Percentiles rank a stretch among this genome's conserved stretches.
Evolutionary conservation across 1,139 yeast genomes (phyloP).

Genomic region (Blastobotrys serpentis): DNA sequence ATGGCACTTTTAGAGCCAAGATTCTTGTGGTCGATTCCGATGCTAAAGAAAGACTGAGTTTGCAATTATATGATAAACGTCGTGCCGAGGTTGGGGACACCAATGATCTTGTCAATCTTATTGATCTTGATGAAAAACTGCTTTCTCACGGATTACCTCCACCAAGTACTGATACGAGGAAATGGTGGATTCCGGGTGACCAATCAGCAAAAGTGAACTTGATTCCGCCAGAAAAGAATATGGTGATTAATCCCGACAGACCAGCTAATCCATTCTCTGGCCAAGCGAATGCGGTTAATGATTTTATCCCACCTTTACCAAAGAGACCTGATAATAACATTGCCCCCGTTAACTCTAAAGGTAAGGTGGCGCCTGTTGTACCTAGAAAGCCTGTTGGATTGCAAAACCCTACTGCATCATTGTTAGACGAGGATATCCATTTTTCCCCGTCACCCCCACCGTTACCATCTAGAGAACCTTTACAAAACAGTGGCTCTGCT

Average conservation of each 20-base stretch:
- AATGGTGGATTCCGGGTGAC: slow-evolving; percentile 93
- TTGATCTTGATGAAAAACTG: slow-evolving; percentile 38
- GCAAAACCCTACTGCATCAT: slow-evolving; percentile 4
- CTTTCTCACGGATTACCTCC: slow-evolving; percentile 62
- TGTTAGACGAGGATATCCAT: slow-evolving; percentile 1
- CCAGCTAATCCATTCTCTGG: slow-evolving; percentile 67
- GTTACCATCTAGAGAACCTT: slow-evolving; percentile 5
- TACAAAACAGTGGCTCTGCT: slow-evolving; percentile 10
- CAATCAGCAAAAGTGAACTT: slow-evolving; percentile 64
- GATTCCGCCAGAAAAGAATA: slow-evolving; percentile 41
- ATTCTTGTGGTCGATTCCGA: slow-evolving; percentile 70
- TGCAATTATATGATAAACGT: slow-evolving; percentile 53
- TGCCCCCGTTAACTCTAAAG: slow-evolving; percentile 16
- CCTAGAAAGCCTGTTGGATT: slow-evolving; percentile 28
- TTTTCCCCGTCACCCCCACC: slow-evolving; percentile 10
- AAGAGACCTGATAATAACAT: slow-evolving; percentile 22
- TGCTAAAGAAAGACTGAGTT: slow-evolving; percentile 55
- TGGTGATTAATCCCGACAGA: slow-evolving; percentile 62
- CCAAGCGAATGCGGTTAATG: slow-evolving; percentile 24
- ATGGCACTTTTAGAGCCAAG: slow-evolving; percentile 66
- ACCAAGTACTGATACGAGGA: slow-evolving; percentile 75
- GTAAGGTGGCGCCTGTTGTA: slow-evolving; percentile 22
- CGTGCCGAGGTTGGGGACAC: slow-evolving; percentile 42
- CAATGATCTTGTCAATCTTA: slow-evolving; percentile 35
- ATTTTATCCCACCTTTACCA: slow-evolving; percentile 31